A percentile compares a stretch with the other conserved stretches of the same genome.
phyloP scores from a whole-genome alignment of 805 yeast species.

The Candida krabiensis region DNA sequence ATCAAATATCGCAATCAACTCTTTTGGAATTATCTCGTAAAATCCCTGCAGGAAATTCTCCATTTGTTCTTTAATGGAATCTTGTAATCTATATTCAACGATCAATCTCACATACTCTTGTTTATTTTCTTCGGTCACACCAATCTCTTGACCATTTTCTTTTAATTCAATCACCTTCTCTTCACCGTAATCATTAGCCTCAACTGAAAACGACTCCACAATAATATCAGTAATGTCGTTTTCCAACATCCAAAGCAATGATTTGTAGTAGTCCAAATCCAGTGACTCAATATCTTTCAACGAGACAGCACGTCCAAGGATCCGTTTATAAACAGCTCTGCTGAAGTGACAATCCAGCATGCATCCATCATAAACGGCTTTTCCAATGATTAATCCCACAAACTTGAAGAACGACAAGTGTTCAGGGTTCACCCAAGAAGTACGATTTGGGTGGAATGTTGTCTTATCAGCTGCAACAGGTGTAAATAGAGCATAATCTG shows the following conservation, averaged over 20 bases:
- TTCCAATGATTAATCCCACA: slow-evolving; percentile 91
- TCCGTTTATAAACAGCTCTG: slow-evolving; percentile 88
- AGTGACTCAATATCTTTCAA: slow-evolving; percentile 92
- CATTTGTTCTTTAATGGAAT: slow-evolving; percentile 85
- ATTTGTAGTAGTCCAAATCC: slow-evolving; percentile 89
- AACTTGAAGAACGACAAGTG: slow-evolving; percentile 91
- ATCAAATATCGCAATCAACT: slow-evolving; percentile 81
- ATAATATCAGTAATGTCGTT: slow-evolving; percentile 95
- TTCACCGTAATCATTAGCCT: slow-evolving; percentile 91
- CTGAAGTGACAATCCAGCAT: slow-evolving; percentile 93
- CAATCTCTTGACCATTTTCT: slow-evolving; percentile 76
- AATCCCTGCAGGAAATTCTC: slow-evolving; percentile 83
- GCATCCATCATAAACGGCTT: slow-evolving; percentile 85
- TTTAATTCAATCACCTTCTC: slow-evolving; percentile 79
- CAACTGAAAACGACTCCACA: slow-evolving; percentile 91
- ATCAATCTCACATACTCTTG: slow-evolving; percentile 83
- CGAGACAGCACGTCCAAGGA: slow-evolving; percentile 76
- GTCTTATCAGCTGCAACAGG: slow-evolving; percentile 92
- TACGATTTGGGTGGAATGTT: slow-evolving; percentile 92
- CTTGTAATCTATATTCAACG: slow-evolving; percentile 82
- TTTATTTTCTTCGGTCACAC: slow-evolving; percentile 89
- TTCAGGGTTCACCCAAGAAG: slow-evolving; percentile 91
- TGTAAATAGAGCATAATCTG: slow-evolving; percentile 87
- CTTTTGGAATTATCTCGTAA: slow-evolving; percentile 84
- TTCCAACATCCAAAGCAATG: slow-evolving; percentile 92